Evolutionary conservation across 2,329 filamentous ascomycete species (phyloP).

Genomic region (Fusarium sp.): DNA sequence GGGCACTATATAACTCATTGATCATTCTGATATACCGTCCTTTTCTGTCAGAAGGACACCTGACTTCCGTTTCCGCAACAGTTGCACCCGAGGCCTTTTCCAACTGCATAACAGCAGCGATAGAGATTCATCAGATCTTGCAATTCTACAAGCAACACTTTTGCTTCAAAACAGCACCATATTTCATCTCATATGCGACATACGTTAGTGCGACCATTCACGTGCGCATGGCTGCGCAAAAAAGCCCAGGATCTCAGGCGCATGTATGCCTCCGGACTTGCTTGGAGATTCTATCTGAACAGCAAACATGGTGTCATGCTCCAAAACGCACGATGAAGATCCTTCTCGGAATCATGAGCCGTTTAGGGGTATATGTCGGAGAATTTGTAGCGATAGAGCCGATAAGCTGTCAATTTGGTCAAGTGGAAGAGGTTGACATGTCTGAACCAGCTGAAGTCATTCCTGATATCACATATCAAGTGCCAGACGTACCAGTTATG

Average conservation of each 20-base stretch:
- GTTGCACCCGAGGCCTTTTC: slow-evolving; percentile 57
- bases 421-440: fast-evolving
- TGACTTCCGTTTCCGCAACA: slow-evolving; percentile 54
- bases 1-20: slow-evolving; percentile 60
- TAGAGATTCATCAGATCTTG: slow-evolving; percentile 57
- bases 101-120: slow-evolving; percentile 58
- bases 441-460: fast-evolving
- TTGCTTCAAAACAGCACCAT: slow-evolving; percentile 59
- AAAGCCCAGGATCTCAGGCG: slow-evolving; percentile 53
- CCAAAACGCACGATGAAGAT: slow-evolving; percentile 27
- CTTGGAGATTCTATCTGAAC: slow-evolving; percentile 58
- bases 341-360: slow-evolving; percentile 11
- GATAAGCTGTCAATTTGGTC: background rate
- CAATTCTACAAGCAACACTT: slow-evolving; percentile 57
- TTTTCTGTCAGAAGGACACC: slow-evolving; percentile 62
- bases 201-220: slow-evolving; percentile 66
- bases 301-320: slow-evolving; percentile 53
- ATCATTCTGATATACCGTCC: slow-evolving; percentile 65
- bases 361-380: background rate
- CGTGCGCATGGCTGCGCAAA: slow-evolving; percentile 61
- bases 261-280: slow-evolving; percentile 56
- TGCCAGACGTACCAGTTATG: fast-evolving
- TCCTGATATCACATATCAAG: fast-evolving
- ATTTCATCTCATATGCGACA: slow-evolving; percentile 65
- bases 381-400: background rate